Evolutionary conservation across 176 grass and related monocot species (phyloP).

Genomic region (Avena eriantha): DNA sequence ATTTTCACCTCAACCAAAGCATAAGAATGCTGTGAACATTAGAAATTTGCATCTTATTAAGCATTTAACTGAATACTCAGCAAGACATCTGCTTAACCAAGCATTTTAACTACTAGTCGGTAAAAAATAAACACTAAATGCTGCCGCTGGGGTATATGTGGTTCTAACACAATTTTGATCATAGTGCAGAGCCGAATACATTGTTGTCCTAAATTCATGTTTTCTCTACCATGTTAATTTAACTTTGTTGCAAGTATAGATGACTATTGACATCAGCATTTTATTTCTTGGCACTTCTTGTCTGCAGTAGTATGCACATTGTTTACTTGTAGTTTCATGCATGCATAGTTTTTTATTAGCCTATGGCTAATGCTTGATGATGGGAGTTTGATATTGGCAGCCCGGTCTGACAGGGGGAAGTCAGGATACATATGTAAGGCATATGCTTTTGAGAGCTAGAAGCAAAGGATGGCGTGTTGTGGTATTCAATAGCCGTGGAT

Average conservation of each 20-base stretch:
- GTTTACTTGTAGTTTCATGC: neutral
- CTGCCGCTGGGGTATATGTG: neutral
- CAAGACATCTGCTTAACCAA: neutral
- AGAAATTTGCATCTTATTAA: neutral
- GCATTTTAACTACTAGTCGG: neutral
- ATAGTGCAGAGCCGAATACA: neutral
- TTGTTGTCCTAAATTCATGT: conserved; percentile 7
- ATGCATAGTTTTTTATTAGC: conserved; percentile 20
- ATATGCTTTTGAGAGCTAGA: conserved; percentile 96
- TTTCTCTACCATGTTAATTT: neutral
- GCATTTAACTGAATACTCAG: neutral
- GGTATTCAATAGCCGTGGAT: conserved; percentile 95
- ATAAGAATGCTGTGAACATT: neutral
- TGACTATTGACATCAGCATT: conserved; percentile 2
- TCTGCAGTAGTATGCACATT: neutral
- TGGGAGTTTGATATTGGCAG: conserved; percentile 49
- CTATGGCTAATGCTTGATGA: conserved; percentile 26
- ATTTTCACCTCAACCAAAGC: neutral
- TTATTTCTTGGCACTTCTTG: neutral
- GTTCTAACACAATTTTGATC: neutral
- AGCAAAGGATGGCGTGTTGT: conserved; percentile 85
- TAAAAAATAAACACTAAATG: neutral
- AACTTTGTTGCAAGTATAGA: neutral
- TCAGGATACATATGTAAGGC: conserved; percentile 95
- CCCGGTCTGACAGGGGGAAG: conserved; percentile 94